phyloP scores from a whole-genome alignment of 371 early-diverging fungal genomes.

The Syncephalastrum contaminatum region DNA sequence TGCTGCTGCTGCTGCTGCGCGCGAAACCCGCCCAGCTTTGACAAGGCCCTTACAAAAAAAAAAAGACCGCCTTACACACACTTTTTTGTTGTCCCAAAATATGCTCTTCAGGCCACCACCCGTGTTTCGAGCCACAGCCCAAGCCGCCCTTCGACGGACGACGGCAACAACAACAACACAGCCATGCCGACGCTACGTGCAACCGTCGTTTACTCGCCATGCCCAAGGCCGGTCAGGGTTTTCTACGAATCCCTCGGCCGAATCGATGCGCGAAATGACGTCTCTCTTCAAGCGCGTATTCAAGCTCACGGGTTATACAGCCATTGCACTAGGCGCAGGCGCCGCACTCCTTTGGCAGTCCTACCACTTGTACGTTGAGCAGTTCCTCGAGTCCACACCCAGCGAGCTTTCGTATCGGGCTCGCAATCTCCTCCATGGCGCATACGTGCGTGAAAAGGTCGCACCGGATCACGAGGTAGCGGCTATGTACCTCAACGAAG shows the following conservation, averaged over 20 bases:
- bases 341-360: constrained; percentile 41
- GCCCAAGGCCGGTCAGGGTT: constrained; percentile 8
- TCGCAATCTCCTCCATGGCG: constrained; percentile 48
- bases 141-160: not conserved
- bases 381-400: constrained; percentile 39
- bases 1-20: too few relatives aligned
- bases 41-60: too few relatives aligned
- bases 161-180: not conserved
- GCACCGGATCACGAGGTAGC: constrained; percentile 41
- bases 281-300: constrained; percentile 28
- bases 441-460: constrained; percentile 46
- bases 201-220: not conserved
- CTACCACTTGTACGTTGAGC: constrained; percentile 51
- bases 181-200: not conserved
- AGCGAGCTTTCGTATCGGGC: constrained; percentile 37
- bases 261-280: constrained; percentile 22
- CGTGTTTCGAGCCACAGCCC: not conserved
- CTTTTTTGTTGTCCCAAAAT: not conserved
- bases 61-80: too few relatives aligned
- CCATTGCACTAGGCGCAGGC: constrained; percentile 25
- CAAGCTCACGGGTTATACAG: constrained; percentile 37
- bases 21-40: too few relatives aligned
- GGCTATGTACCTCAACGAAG: constrained; percentile 38
- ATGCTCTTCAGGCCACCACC: not conserved
- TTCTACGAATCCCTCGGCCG: constrained; percentile 36